Conservation (phyloP, 1,284 basidiomycete genomes). For the Rhodotorula sp. region DNA sequence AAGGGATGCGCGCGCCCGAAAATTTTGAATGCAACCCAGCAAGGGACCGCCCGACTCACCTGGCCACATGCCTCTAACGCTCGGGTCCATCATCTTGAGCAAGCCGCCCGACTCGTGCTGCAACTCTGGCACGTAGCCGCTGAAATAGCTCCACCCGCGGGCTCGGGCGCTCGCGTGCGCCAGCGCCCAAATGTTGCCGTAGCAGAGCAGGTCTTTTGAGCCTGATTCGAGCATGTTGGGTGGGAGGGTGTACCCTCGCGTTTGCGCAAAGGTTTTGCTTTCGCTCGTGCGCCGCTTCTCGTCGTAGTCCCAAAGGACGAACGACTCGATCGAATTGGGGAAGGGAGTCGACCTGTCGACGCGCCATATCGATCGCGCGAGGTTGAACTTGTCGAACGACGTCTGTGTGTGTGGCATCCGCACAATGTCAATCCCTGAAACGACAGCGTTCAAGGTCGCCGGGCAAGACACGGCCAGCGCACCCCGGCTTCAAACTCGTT, state of each 20-base stretch:
- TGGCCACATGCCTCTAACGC: conserved; percentile 12
- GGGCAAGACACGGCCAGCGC: neutral
- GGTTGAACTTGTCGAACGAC: conserved; percentile 32
- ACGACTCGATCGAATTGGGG: conserved; percentile 19
- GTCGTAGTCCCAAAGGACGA: conserved; percentile 28
- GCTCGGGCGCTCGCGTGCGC: conserved; percentile 16
- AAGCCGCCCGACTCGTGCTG: conserved; percentile 6
- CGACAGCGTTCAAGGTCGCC: too few relatives aligned
- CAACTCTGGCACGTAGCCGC: conserved; percentile 4
- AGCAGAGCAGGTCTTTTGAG: conserved; percentile 25
- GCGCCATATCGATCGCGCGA: conserved; percentile 23
- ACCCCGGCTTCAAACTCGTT: conserved; percentile 29
- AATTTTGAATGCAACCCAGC: too few relatives aligned
- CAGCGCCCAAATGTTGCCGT: conserved; percentile 34
- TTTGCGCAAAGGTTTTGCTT: neutral
- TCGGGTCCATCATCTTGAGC: conserved; percentile 15
- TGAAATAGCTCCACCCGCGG: conserved; percentile 10
- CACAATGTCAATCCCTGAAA: too few relatives aligned
- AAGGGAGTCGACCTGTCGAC: conserved; percentile 3
- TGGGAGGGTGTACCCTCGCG: conserved; percentile 11
- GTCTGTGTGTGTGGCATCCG: neutral
- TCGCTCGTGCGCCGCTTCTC: conserved; percentile 3
- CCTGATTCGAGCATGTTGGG: conserved; percentile 14
- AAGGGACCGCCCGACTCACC: neutral
- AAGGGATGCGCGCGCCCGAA: too few relatives aligned